Evolutionary conservation across 2,329 filamentous ascomycete genomes (phyloP).

Genomic region (Neonectria hederae): DNA sequence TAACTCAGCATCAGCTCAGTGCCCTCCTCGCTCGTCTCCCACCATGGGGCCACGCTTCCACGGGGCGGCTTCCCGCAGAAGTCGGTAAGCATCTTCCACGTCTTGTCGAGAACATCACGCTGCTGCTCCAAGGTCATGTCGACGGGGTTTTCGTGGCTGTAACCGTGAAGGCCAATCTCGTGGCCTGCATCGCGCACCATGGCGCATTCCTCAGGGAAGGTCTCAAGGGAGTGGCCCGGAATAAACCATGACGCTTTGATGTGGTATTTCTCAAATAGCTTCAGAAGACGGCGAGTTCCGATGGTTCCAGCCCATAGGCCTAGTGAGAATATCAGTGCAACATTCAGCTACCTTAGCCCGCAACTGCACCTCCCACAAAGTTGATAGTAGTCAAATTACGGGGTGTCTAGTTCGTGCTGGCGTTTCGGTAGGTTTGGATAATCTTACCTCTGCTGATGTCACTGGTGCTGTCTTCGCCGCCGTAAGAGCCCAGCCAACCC

Average conservation of each 20-base stretch:
- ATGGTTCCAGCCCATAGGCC: constrained; percentile 67
- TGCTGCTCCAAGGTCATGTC: constrained; percentile 81
- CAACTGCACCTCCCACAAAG: too few relatives aligned
- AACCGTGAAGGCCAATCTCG: constrained; percentile 71
- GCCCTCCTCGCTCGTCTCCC: constrained; percentile 76
- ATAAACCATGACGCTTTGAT: constrained; percentile 71
- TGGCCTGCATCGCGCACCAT: constrained; percentile 59
- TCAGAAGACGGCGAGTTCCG: constrained; percentile 72
- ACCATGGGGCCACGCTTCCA: constrained; percentile 78
- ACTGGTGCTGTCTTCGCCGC: constrained; percentile 76
- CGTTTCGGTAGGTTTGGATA: constrained; percentile 46
- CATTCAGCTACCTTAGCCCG: background rate
- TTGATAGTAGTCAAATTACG: too few relatives aligned
- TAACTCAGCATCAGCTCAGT: constrained; percentile 71
- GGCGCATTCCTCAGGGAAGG: constrained; percentile 58
- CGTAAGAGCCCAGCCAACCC: constrained; percentile 81
- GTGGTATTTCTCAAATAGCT: constrained; percentile 75
- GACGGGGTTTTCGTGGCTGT: constrained; percentile 77
- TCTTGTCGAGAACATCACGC: constrained; percentile 77
- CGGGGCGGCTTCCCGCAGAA: constrained; percentile 75
- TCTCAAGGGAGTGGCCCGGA: constrained; percentile 60
- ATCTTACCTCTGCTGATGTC: constrained; percentile 73
- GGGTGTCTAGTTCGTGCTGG: constrained; percentile 48
- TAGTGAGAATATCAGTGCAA: background rate
- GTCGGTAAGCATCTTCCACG: constrained; percentile 74